phyloP scores from a whole-genome alignment of 257 asterid genomes.

The Leonotis leonurus region DNA sequence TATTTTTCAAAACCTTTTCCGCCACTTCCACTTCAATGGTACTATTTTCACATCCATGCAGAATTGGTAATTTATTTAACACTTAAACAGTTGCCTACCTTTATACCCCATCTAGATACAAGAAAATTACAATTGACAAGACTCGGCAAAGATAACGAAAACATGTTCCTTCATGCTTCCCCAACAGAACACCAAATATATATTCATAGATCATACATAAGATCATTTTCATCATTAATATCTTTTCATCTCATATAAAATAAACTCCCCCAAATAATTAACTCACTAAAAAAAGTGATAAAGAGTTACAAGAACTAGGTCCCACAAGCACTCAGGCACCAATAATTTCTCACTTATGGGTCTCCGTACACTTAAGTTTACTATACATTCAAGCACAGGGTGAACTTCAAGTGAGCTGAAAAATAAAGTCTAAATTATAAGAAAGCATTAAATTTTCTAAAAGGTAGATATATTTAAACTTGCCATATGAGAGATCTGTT shows the following conservation, averaged over 20 bases:
- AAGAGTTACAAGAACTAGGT: neutral
- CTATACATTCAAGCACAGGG: neutral
- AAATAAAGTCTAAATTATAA: neutral
- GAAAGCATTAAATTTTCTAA: neutral
- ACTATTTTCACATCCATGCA: neutral
- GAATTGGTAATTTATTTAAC: neutral
- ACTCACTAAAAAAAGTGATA: neutral
- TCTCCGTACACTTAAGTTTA: neutral
- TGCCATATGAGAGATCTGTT: slow-evolving; percentile 87
- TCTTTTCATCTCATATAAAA: neutral
- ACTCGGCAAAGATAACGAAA: neutral
- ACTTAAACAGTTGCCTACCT: neutral
- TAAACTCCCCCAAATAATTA: neutral
- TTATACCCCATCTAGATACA: neutral
- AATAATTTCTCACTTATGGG: slow-evolving; percentile 1
- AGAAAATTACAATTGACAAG: neutral
- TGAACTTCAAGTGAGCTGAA: neutral
- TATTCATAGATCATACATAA: neutral
- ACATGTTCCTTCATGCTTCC: neutral
- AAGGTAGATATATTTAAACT: slow-evolving; percentile 23
- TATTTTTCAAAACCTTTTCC: neutral
- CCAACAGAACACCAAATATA: neutral
- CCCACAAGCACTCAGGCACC: neutral
- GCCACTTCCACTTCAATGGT: neutral
- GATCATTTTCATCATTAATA: neutral